Evolutionary conservation across 2,329 filamentous ascomycete species (phyloP).

Genomic region (Fusarium oxysporum): DNA sequence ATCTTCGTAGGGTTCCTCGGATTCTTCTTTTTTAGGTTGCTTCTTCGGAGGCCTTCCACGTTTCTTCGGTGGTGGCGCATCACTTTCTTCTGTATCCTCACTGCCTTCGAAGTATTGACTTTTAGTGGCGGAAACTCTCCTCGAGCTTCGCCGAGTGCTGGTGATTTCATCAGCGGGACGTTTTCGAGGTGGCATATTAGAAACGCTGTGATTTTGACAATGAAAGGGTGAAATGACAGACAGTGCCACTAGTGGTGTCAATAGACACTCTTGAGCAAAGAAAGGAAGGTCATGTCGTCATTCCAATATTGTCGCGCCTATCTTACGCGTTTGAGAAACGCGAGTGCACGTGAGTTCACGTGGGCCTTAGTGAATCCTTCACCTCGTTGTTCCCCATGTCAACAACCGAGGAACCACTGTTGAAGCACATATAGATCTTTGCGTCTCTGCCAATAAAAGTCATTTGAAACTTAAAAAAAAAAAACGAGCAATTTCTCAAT

Average conservation of each 20-base stretch:
- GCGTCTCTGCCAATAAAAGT: not conserved
- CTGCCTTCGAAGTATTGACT: conserved; percentile 64
- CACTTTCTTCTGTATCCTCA: conserved; percentile 34
- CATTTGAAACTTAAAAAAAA: not conserved
- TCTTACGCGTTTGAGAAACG: conserved; percentile 36
- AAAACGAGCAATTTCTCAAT: not conserved
- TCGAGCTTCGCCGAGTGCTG: conserved; percentile 59
- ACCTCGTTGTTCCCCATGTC: too few relatives aligned
- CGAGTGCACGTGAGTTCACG: conserved; percentile 44
- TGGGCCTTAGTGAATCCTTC: not conserved
- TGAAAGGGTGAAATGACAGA: not conserved
- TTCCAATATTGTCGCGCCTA: conserved; percentile 35
- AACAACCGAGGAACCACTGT: not conserved
- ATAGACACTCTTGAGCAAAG: not conserved
- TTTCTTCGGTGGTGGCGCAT: conserved; percentile 47
- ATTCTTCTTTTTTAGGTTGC: conserved; percentile 34
- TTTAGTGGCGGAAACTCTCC: conserved; percentile 60
- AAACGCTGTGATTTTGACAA: not conserved
- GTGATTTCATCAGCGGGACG: conserved; percentile 49
- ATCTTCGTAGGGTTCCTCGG: conserved; percentile 45
- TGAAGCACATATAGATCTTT: not conserved
- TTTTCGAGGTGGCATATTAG: conserved; percentile 55
- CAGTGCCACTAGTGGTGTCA: not conserved
- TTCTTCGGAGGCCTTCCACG: conserved; percentile 44
- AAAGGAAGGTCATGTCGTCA: conserved; percentile 40